A percentile compares a stretch with the other conserved stretches of the same genome.
phyloP scores from a whole-genome alignment of 768 basidiomycete species.

The Dentipellis fragilis region DNA sequence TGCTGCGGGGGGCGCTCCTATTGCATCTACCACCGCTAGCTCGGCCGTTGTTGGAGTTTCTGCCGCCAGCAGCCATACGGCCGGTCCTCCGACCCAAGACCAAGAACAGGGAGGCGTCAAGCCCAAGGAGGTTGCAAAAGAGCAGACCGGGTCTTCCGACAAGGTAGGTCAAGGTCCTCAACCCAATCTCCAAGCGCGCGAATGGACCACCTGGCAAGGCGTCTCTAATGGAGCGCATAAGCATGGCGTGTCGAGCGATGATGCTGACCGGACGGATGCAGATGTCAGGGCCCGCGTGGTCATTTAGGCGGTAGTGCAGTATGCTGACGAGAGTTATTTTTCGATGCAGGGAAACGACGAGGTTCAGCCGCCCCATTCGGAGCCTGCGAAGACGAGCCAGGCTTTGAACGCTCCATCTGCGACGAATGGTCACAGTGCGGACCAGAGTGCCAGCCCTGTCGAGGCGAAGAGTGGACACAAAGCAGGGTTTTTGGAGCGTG shows the following conservation, averaged over 20 bases:
- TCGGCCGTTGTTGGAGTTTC: no score
- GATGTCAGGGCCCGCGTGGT: no score
- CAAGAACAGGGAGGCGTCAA: neutral
- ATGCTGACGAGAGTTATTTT: neutral
- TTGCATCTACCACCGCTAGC: no score
- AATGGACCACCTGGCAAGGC: slow-evolving; percentile 1
- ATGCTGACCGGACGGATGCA: no score
- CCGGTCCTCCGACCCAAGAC: no score
- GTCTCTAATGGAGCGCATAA: neutral
- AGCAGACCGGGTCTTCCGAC: neutral
- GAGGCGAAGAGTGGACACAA: neutral
- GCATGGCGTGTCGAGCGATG: no score
- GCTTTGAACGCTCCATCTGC: neutral
- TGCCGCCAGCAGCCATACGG: no score
- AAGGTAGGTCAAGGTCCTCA: neutral
- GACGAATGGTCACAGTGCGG: neutral
- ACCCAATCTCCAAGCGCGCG: neutral
- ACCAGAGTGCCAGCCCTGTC: neutral
- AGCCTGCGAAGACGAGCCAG: neutral
- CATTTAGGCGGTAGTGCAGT: neutral
- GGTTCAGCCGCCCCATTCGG: neutral
- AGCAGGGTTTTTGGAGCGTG: slow-evolving; percentile 1
- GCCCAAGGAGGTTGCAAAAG: neutral
- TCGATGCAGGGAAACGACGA: neutral
- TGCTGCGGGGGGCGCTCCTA: no score